phyloP scores from a whole-genome alignment of 768 basidiomycete species.

The Mycena amicta region DNA sequence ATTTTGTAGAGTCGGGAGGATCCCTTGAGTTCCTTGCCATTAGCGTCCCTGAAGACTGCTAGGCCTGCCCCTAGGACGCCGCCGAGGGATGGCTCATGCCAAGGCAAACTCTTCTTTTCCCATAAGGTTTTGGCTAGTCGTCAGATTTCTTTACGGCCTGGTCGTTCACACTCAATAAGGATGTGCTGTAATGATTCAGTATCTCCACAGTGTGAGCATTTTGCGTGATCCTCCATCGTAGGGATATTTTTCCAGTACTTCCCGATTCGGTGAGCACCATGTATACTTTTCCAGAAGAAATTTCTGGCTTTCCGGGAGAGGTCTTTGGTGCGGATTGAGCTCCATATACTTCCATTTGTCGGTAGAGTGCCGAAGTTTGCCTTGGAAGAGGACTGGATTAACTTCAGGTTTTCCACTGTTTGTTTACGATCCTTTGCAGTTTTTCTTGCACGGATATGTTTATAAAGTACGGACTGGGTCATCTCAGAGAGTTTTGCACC shows the following conservation, averaged over 20 bases:
- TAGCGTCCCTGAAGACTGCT: constrained; percentile 19
- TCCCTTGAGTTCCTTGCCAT: no score
- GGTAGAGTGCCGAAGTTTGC: not conserved
- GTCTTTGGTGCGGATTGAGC: no score
- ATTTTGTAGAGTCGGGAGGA: no score
- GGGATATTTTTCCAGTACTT: constrained; percentile 14
- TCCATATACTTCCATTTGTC: not conserved
- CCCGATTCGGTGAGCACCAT: no score
- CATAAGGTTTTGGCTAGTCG: constrained; percentile 5
- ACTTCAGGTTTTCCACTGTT: not conserved
- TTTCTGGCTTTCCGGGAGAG: not conserved
- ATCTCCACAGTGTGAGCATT: constrained; percentile 8
- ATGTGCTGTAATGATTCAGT: no score
- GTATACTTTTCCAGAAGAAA: no score
- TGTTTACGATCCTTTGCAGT: no score
- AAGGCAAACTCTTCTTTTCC: not conserved
- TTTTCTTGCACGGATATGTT: no score
- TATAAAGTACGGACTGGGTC: not conserved
- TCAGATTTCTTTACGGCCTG: constrained; percentile 14
- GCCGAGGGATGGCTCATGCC: not conserved
- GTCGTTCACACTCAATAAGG: constrained; percentile 4
- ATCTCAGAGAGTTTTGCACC: not conserved
- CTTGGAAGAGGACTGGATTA: not conserved
- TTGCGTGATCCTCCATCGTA: constrained; percentile 6
- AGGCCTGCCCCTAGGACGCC: constrained; percentile 18